These are phyloP conservation scores for Blastobotrys raffinosifermentans DNA, from an alignment of 1,139 yeast species.

Conservation along the genomic window DNA sequence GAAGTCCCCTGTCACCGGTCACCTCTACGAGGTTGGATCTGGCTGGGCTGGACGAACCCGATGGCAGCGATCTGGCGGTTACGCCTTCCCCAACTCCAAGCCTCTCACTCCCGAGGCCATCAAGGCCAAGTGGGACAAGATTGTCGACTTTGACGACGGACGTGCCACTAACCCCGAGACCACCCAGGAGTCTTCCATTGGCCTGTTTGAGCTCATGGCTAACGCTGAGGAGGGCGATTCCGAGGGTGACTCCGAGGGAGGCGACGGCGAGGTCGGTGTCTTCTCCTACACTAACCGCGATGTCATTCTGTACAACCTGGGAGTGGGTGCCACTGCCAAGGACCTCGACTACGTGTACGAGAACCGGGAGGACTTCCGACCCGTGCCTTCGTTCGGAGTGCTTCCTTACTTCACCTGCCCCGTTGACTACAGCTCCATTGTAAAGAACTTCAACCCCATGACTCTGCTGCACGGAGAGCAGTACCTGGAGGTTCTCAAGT, in stretches of 20 bases:
- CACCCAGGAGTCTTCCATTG: slow-evolving; percentile 71
- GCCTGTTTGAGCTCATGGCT: slow-evolving; percentile 23
- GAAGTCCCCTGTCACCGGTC: slow-evolving; percentile 63
- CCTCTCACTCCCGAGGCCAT: slow-evolving; percentile 62
- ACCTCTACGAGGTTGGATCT: slow-evolving; percentile 69
- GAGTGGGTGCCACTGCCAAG: slow-evolving; percentile 76
- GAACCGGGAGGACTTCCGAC: slow-evolving; percentile 71
- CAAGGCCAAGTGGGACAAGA: slow-evolving; percentile 57
- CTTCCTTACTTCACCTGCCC: slow-evolving; percentile 60
- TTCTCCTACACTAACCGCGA: slow-evolving; percentile 60
- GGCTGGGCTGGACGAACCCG: slow-evolving; percentile 96
- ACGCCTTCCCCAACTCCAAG: slow-evolving; percentile 50
- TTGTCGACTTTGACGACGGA: slow-evolving; percentile 58
- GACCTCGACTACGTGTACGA: slow-evolving; percentile 82
- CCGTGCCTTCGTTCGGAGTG: slow-evolving; percentile 89
- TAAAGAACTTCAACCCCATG: slow-evolving; percentile 79
- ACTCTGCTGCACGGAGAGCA: slow-evolving; percentile 93
- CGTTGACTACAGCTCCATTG: slow-evolving; percentile 50
- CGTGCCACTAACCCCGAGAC: slow-evolving; percentile 52
- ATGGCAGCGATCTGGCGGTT: slow-evolving; percentile 92
- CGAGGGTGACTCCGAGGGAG: slow-evolving; percentile 26
- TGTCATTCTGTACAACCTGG: slow-evolving; percentile 78
- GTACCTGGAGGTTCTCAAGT: slow-evolving; percentile 70
- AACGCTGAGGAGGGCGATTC: slow-evolving; percentile 49
- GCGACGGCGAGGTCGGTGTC: slow-evolving; percentile 40